A percentile compares a stretch with the other conserved stretches of the same genome.
Evolutionary conservation across 164 flowering plant genomes (phyloP).

Genomic region (Chimonanthus praecox): DNA sequence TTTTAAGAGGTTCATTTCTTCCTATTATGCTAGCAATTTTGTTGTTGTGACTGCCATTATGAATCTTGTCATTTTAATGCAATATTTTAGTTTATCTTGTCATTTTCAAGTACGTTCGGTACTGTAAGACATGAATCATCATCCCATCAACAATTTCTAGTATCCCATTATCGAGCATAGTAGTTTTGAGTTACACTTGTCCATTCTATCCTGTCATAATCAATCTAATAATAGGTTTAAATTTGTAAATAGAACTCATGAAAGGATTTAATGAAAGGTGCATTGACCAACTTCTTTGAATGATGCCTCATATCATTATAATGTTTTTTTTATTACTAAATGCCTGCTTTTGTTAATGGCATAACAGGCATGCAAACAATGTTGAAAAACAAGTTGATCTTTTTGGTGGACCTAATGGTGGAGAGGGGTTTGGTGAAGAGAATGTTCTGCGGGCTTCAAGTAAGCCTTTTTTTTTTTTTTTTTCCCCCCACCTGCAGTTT

Average conservation of each 20-base stretch:
- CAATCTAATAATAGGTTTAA: too few species aligned
- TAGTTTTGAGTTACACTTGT: too few species aligned
- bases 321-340: not conserved
- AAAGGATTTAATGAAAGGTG: too few species aligned
- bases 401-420: conserved; percentile 57
- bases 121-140: not conserved
- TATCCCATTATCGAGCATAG: too few species aligned
- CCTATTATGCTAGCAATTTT: too few species aligned
- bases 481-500: not conserved
- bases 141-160: too few species aligned
- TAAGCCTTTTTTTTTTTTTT: conserved; percentile 24
- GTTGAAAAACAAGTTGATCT: conserved; percentile 57
- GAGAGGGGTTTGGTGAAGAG: conserved; percentile 46
- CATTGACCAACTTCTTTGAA: too few species aligned
- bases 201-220: too few species aligned
- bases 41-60: not conserved
- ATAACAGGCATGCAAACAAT: conserved; percentile 13
- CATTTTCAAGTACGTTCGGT: not conserved
- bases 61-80: not conserved
- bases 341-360: conserved; percentile 3
- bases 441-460: conserved; percentile 72
- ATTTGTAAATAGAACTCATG: too few species aligned
- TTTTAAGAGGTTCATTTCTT: too few species aligned
- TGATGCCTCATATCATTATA: not conserved
- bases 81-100: not conserved